A percentile compares a stretch with the other conserved stretches of the same genome.
These are phyloP conservation scores for Nicotiana undulata DNA, from an alignment of 257 asterid genomes.

Conservation along the genomic window DNA sequence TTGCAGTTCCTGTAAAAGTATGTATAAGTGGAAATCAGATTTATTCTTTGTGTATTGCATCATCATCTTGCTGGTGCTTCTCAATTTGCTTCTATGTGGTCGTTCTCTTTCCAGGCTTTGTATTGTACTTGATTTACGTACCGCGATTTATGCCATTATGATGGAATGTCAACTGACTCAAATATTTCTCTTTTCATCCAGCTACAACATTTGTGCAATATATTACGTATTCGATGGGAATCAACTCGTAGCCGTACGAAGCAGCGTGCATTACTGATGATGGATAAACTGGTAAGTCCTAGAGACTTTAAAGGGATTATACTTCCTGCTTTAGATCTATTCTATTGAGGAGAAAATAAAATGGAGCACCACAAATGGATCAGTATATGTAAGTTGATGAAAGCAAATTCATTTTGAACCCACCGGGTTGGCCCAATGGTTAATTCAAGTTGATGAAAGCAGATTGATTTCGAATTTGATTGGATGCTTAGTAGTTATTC, in stretches of 20 bases:
- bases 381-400: too few species aligned
- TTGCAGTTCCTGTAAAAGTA: neutral
- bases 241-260: slow-evolving; percentile 83
- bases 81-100: neutral
- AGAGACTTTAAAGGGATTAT: neutral
- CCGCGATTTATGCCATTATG: neutral
- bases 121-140: neutral
- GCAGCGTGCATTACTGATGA: slow-evolving; percentile 84
- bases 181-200: slow-evolving; percentile 19
- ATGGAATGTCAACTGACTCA: neutral
- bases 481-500: neutral
- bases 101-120: slow-evolving; percentile 2
- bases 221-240: slow-evolving; percentile 86
- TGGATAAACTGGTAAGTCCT: slow-evolving; percentile 65
- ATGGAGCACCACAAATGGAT: neutral
- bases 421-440: too few species aligned
- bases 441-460: neutral
- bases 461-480: neutral
- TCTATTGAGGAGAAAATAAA: neutral
- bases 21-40: neutral
- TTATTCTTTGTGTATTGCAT: neutral
- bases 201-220: slow-evolving; percentile 52
- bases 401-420: too few species aligned
- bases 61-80: slow-evolving; percentile 3
- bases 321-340: neutral